Evolutionary conservation across 2,329 filamentous ascomycete species (phyloP), one percentile per base, ranked within the genome.

Genomic region (Fusarium tupiense): DNA sequence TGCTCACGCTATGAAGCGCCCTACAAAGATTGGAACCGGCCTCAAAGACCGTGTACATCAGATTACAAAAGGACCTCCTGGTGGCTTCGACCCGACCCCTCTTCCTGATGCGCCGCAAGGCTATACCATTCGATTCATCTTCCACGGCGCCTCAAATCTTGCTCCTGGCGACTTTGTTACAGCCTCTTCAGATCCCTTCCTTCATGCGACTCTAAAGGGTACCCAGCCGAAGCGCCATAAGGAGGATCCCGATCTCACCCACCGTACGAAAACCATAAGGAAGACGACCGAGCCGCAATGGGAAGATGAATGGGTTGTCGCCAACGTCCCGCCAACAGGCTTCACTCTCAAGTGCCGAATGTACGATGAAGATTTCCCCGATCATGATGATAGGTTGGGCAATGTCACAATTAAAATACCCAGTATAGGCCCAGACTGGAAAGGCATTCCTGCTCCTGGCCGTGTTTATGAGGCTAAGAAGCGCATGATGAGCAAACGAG

Each of bases 351-450:
- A 98, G 81, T 94, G 94, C 70, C 89, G 94, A 61, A 84, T 98
- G 24, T 97, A 95, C 83, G 96, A 98, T 79, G 96, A 98, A 81
- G 96, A 98, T 82, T 91, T 91, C 40, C 90, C 92, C 3, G 94
- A 98, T 80, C 90, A 93, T 74, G 93, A 98, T 80, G 96, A 98
- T 83, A 89, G 94, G 33, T 87, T 98, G 26, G 96, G 96, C 17
- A 97, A 96, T 79, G 94, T 94, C 8, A 94, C 94, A 53, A 85
- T 98, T 61, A 83, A 88, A 24, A 90, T 93, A 0, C 83, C 87
- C 17, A 80, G 83, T 5, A 80, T 98, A 12, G 85, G 85, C 54
- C 90, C 92, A 47, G 81, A 87, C 44, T 97, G 94, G 94, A 77
- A 84, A 14, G 93, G 93, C 0, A 88, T 95, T 58, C 87, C 88